Evolutionary conservation across 108 stramenopile genomes (phyloP).

Genomic region (Nitzschia inconspicua): DNA sequence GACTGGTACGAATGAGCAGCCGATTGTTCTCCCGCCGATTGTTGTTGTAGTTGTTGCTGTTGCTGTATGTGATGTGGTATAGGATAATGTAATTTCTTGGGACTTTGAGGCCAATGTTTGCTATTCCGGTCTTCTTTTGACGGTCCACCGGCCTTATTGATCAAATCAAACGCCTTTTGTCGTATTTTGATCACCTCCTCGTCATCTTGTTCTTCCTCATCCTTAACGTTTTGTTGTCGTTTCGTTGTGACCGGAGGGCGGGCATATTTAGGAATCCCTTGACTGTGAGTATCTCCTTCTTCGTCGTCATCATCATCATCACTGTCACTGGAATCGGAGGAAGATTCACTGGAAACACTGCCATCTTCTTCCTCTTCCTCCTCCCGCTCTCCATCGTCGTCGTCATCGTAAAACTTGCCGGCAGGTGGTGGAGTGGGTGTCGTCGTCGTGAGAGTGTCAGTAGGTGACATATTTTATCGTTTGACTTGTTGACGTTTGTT

Average conservation of each 20-base stretch:
- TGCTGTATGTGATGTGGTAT: background rate
- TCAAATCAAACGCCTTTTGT: conserved; percentile 20
- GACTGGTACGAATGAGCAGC: background rate
- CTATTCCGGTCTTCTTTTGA: background rate
- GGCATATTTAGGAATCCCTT: background rate
- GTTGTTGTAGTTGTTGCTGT: conserved; percentile 6
- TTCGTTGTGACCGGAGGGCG: background rate
- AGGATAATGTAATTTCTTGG: background rate
- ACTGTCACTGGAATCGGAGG: background rate
- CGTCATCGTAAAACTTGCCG: background rate
- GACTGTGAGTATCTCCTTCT: background rate
- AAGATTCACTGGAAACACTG: background rate
- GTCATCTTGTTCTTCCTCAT: background rate
- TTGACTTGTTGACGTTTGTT: no score
- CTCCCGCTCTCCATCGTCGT: background rate
- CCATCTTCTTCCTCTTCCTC: background rate
- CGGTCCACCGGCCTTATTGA: conserved; percentile 12
- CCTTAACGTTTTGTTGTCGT: no score
- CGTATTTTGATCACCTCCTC: conserved; percentile 13
- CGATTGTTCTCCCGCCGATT: conserved; percentile 15
- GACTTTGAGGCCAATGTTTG: conserved; percentile 12
- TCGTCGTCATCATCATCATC: background rate
- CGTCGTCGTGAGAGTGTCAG: no score
- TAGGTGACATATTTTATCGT: no score
- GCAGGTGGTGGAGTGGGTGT: background rate